Base-by-base conservation (phyloP, 139 green algal species). In the Chlamydomonas urium region DNA sequence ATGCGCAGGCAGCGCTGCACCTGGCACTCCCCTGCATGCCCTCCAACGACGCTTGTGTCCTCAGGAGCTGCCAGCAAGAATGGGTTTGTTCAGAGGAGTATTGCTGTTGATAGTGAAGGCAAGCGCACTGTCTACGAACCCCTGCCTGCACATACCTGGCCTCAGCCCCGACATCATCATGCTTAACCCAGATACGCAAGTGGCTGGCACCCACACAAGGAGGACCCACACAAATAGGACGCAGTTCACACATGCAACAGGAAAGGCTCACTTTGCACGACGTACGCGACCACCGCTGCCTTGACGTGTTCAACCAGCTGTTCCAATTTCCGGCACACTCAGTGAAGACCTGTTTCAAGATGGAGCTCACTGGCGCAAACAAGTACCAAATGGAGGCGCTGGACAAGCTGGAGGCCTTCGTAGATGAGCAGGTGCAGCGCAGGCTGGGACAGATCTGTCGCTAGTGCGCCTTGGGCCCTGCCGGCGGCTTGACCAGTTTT, bases 391-490 rank as follows among this genome's bases (percentile, higher is more conserved):
- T 60, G 3, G 19, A 59, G n/a, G 24, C 38, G 6, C 65, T 60
- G 26, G 37, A 24, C 28, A 32, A 72, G 65, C 42, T 72, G n/a
- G 65, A 60, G 19, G 29, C 26, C 3, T 4, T 31, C 10, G 38
- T 59, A n/a, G 65, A 72, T n/a, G 65, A 72, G n/a, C 65, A 72
- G 65, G 65, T 72, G 19, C 23, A 32, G 32, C 24, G 61, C 57
- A 65, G 19, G 29, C 10, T 65, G 57, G n/a, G 14, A 8, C 8
- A 62, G 8, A 62, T 8, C 23, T 26, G 24, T 62, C 23, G 53
- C 8, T 10, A 29, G n/a, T 62, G 24, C 8, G 53, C 53, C 53
- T 14, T 32, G 24, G 23, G 8, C 24, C 53, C n/a, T 14, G 24
- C 19, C 6, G 24, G 5, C n/a, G 5, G 6, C 19, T 31, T 29